These are phyloP conservation scores for Paecilomyces sp. DNA, from an alignment of 2,329 filamentous ascomycete species.

Conservation along the genomic window DNA sequence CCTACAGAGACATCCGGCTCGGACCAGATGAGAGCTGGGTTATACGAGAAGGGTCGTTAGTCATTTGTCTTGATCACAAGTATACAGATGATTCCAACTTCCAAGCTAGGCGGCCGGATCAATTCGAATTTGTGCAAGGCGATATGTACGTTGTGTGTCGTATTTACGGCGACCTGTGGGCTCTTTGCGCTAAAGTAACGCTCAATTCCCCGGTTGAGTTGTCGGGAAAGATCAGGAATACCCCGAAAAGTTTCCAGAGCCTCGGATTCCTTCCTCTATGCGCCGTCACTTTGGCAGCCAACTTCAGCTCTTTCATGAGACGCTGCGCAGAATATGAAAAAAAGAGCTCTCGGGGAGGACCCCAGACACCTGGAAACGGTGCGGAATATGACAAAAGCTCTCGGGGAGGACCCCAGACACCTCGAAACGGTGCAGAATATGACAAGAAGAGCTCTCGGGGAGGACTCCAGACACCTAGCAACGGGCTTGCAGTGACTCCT, in stretches of 20 bases:
- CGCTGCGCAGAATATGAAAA: conserved; percentile 9
- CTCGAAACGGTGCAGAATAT: conserved; percentile 14
- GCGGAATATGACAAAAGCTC: not conserved
- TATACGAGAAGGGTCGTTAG: conserved; percentile 23
- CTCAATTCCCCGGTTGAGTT: conserved; percentile 7
- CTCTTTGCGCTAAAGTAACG: conserved; percentile 21
- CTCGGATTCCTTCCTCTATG: conserved; percentile 26
- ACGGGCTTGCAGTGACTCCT: conserved; percentile 18
- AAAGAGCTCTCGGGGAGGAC: not conserved
- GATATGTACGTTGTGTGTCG: conserved; percentile 23
- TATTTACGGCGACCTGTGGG: conserved; percentile 28
- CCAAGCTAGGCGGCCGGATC: conserved; percentile 13
- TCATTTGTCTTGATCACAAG: conserved; percentile 17
- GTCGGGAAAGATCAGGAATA: not conserved
- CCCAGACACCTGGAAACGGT: conserved; percentile 17
- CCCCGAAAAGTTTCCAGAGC: conserved; percentile 4
- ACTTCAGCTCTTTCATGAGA: conserved; percentile 18
- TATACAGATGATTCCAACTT: conserved; percentile 12
- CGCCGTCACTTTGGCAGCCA: conserved; percentile 23
- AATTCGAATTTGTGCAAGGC: conserved; percentile 20
- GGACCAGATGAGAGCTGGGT: conserved; percentile 15
- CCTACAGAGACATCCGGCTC: conserved; percentile 18
- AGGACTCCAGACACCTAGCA: conserved; percentile 13
- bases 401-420: conserved; percentile 6
- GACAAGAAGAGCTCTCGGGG: not conserved